Evolutionary conservation across 2,329 filamentous ascomycete species (phyloP).

Genomic region (Tetracladium maxilliforme): DNA sequence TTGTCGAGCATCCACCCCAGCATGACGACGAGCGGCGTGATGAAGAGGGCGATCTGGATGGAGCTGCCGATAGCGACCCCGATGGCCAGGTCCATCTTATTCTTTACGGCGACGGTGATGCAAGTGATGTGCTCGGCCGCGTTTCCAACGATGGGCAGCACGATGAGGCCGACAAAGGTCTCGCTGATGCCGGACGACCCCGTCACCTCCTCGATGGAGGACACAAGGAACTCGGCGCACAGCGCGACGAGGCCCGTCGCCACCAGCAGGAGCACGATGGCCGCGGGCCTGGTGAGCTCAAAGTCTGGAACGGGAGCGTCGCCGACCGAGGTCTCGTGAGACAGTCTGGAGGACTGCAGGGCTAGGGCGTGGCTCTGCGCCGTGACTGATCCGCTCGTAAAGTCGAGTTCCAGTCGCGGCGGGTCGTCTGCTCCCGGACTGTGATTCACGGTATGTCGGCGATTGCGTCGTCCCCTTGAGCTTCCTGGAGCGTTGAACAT

Average conservation of each 20-base stretch:
- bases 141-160: constrained; percentile 60
- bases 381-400: too few relatives aligned
- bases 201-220: constrained; percentile 45
- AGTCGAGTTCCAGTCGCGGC: too few relatives aligned
- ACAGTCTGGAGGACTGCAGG: constrained; percentile 5
- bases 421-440: too few relatives aligned
- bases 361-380: too few relatives aligned
- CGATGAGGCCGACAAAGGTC: constrained; percentile 57
- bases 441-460: too few relatives aligned
- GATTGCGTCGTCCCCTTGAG: too few relatives aligned
- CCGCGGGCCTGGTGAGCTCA: too few relatives aligned
- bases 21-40: constrained; percentile 56
- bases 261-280: constrained; percentile 45
- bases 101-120: constrained; percentile 55
- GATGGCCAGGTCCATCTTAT: constrained; percentile 65
- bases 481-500: too few relatives aligned
- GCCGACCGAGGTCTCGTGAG: constrained; percentile 5
- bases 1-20: constrained; percentile 55
- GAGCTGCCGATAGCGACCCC: constrained; percentile 57
- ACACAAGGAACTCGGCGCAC: constrained; percentile 58
- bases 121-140: constrained; percentile 61
- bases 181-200: constrained; percentile 39
- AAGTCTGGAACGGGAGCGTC: constrained; percentile 14
- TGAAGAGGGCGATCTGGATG: constrained; percentile 58
- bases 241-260: constrained; percentile 51